phyloP scores from a whole-genome alignment of 2,329 filamentous ascomycete species.

The Phoma sp. region DNA sequence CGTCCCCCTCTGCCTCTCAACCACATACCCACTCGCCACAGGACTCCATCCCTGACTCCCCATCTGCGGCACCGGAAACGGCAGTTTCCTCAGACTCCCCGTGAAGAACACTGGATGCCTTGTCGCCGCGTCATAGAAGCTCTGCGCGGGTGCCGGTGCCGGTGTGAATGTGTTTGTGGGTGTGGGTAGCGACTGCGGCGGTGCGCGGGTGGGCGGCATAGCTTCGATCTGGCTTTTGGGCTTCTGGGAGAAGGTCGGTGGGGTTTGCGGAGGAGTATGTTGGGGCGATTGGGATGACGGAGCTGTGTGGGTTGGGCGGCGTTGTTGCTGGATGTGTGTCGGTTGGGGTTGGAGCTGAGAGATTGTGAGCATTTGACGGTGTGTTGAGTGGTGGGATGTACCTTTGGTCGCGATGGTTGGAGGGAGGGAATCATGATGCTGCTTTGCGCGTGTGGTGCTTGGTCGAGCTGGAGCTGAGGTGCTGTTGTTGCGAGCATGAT shows the following conservation, averaged over 20 bases:
- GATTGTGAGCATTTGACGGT: conserved; percentile 15
- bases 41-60: conserved; percentile 49
- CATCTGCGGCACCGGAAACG: conserved; percentile 51
- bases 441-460: conserved; percentile 8
- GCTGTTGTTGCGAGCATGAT: conserved; percentile 8
- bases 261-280: neutral
- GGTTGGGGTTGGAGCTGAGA: conserved; percentile 19
- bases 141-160: conserved; percentile 15
- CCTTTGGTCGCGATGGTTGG: conserved; percentile 51
- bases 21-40: conserved; percentile 53
- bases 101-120: conserved; percentile 81
- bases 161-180: conserved; percentile 3
- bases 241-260: neutral
- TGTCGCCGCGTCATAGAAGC: conserved; percentile 61
- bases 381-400: conserved; percentile 9
- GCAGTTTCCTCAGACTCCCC: conserved; percentile 63
- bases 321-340: conserved; percentile 32
- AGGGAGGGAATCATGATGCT: conserved; percentile 47
- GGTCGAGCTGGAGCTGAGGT: conserved; percentile 10
- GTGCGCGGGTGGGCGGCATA: conserved; percentile 49
- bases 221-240: conserved; percentile 54
- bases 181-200: conserved; percentile 15
- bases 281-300: conserved; percentile 15
- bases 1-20: conserved; percentile 30
- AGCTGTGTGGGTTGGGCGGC: conserved; percentile 27